Base-by-base conservation (phyloP, 345 rosid genomes). In the Barbarea vulgaris region DNA sequence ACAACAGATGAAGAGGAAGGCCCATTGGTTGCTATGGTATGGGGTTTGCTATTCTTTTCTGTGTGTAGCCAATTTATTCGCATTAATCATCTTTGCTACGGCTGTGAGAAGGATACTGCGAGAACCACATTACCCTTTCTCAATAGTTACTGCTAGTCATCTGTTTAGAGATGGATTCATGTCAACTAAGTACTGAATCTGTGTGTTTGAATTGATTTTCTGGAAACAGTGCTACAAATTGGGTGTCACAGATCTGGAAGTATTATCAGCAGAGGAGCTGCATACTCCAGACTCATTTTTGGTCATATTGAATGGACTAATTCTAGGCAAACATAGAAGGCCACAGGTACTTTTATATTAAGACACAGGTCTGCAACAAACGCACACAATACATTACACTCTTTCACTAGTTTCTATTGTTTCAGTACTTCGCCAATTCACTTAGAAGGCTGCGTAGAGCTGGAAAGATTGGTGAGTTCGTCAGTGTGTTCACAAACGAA, bases 1-100 rank as follows among this genome's bases (percentile, higher is more conserved):
- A 94, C 97, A 19, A 91, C 96, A 30, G 96, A 93, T 77, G 91
- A 87, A 64, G 97, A 94, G 76, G 98, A 94, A 75, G 89, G 85
- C 48, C 98, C 97, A 19, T 82, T 94, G 77, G 80, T 90, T 69
- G 81, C 87, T 66, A 64, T 90, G 94, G 98, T 93, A 86, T 50
- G 73, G 73, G 65, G n/a, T 53, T 55, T 55, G 7, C 15, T 61
- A 21, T 4, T 22, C 19, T 59, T 62, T 61, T 18, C 12, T 18
- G 3, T 15, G 4, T 30, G 14, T 3, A n/a, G 62, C 51, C 36
- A 11, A 28, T 76, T 53, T 62, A 31, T 14, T 69, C 14, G 3
- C 55, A 28, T 69, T 44, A 62, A 14, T 24, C 24, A 1, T 19
- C 59, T 46, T 46, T 53, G 10, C 51, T 52, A 51, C 41, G 22